These are phyloP conservation scores for Papiliotrema laurentii DNA, from an alignment of 1,284 basidiomycete species.

Conservation along the genomic window DNA sequence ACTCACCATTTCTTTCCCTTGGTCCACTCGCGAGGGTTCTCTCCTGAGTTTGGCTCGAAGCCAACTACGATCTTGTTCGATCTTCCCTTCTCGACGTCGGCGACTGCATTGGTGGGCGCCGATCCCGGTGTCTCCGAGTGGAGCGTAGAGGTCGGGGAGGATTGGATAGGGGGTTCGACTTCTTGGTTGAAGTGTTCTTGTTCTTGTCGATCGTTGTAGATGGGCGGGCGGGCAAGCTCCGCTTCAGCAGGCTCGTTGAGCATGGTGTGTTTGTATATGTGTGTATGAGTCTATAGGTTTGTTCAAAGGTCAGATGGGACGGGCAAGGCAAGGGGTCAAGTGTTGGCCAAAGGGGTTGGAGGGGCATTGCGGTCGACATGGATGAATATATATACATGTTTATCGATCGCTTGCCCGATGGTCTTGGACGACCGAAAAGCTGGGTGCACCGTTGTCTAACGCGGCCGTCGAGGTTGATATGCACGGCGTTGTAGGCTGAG, in stretches of 20 bases:
- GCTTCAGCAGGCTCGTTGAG: conserved; percentile 32
- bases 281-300: too few species aligned
- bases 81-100: conserved; percentile 15
- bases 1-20: conserved; percentile 35
- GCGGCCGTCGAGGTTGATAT: too few species aligned
- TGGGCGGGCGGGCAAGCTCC: conserved; percentile 33
- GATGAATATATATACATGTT: too few species aligned
- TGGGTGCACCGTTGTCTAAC: too few species aligned
- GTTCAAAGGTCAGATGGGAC: too few species aligned
- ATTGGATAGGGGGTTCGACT: conserved; percentile 11
- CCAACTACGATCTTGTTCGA: conserved; percentile 25
- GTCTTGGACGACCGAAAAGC: too few species aligned
- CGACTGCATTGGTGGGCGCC: background rate
- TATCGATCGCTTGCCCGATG: too few species aligned
- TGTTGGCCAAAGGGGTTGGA: too few species aligned
- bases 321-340: too few species aligned
- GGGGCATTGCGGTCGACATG: too few species aligned
- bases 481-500: too few species aligned
- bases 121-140: background rate
- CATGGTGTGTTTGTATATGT: too few species aligned
- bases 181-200: conserved; percentile 19
- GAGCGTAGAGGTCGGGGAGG: background rate
- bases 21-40: conserved; percentile 34
- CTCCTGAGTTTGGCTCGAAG: conserved; percentile 24
- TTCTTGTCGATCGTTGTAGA: conserved; percentile 28